Evolutionary conservation across 495 filamentous ascomycete species (phyloP).

Genomic region (Aspergillus diversus): DNA sequence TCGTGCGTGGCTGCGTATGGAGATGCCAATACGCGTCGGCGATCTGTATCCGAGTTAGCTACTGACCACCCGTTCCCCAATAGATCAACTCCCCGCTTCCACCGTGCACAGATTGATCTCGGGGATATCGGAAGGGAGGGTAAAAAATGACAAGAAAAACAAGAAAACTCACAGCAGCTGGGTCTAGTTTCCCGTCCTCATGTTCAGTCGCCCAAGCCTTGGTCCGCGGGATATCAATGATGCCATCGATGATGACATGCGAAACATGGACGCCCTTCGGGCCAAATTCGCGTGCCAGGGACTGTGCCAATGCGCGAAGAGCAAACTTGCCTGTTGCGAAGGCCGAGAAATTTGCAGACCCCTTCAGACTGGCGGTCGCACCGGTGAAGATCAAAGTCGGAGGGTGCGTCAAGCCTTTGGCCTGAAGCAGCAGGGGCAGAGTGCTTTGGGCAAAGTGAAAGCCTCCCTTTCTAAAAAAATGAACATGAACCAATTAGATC

Average conservation of each 20-base stretch:
- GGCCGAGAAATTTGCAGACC: constrained; percentile 67
- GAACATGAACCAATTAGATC: not conserved
- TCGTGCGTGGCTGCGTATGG: constrained; percentile 80
- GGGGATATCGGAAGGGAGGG: not conserved
- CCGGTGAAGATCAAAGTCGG: constrained; percentile 86
- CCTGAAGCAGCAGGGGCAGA: constrained; percentile 71
- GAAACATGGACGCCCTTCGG: constrained; percentile 88
- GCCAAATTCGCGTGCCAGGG: constrained; percentile 83
- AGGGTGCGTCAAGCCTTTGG: constrained; percentile 59
- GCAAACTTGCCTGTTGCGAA: constrained; percentile 87
- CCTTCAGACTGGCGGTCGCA: constrained; percentile 79
- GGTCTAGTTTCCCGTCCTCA: constrained; percentile 73
- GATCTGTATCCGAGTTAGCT: constrained; percentile 60
- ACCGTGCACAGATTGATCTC: not conserved
- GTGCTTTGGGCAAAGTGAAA: constrained; percentile 77
- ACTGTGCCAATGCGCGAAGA: constrained; percentile 74
- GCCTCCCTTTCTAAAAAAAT: constrained; percentile 63
- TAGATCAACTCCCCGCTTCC: not conserved
- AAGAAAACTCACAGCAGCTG: constrained; percentile 71
- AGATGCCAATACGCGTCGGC: constrained; percentile 88
- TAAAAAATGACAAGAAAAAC: not conserved
- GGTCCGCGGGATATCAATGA: constrained; percentile 82
- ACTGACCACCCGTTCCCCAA: not conserved
- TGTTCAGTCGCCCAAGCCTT: constrained; percentile 61
- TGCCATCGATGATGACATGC: constrained; percentile 84